Evolutionary conservation across 495 filamentous ascomycete genomes (phyloP).

Genomic region (Penicillium subrubescens): DNA sequence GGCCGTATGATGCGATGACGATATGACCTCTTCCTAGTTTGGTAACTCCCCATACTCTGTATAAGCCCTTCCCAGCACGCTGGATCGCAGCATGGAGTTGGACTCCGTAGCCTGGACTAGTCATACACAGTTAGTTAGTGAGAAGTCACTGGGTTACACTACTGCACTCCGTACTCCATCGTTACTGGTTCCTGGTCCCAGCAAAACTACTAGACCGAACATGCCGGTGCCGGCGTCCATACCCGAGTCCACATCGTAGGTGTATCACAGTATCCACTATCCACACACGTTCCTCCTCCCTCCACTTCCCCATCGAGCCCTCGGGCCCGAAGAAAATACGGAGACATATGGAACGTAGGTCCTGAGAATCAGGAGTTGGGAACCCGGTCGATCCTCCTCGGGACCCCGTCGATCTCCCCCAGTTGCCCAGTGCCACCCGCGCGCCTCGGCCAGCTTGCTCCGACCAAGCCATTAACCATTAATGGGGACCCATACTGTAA

Average conservation of each 20-base stretch:
- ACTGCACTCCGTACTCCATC: background rate
- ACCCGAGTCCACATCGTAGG: background rate
- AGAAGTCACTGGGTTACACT: too few species aligned
- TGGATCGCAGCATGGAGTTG: background rate
- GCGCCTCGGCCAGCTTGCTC: slow-evolving; percentile 1
- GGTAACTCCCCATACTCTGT: background rate
- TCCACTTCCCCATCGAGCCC: background rate
- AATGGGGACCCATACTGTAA: background rate
- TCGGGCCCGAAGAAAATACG: background rate
- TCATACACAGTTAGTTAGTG: background rate
- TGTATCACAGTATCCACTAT: background rate
- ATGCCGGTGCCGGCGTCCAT: background rate
- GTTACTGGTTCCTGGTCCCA: background rate
- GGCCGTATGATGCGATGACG: background rate
- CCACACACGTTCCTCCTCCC: background rate
- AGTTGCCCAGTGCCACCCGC: background rate
- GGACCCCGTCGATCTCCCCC: slow-evolving; percentile 12
- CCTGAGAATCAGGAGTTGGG: slow-evolving; percentile 1
- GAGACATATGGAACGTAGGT: slow-evolving; percentile 12
- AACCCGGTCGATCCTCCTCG: slow-evolving; percentile 17
- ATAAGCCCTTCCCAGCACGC: background rate
- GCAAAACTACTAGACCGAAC: background rate
- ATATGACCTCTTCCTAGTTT: background rate
- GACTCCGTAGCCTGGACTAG: background rate
- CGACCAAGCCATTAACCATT: background rate